Conservation (phyloP, 805 yeast genomes). For the Zygosaccharomyces lentus region DNA sequence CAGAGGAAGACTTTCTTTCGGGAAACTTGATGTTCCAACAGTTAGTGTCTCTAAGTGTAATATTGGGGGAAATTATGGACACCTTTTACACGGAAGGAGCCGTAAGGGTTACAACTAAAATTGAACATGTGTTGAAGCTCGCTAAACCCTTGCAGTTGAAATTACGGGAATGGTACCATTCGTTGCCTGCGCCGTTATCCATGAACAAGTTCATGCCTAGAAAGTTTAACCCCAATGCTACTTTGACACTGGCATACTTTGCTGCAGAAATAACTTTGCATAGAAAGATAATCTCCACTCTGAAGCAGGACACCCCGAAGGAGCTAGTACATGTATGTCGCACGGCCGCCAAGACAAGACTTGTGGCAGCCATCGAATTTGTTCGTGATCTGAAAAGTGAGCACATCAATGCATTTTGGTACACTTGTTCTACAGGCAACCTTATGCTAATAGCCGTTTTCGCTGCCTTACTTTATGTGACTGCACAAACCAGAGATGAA, state of each 20-base stretch:
- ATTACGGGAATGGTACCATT: slow-evolving; percentile 72
- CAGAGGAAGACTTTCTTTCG: slow-evolving; percentile 55
- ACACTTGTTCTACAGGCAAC: slow-evolving; percentile 71
- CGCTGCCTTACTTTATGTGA: slow-evolving; percentile 73
- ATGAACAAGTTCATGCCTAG: slow-evolving; percentile 58
- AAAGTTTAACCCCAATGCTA: slow-evolving; percentile 68
- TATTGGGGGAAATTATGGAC: slow-evolving; percentile 66
- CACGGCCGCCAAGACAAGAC: slow-evolving; percentile 77
- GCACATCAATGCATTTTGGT: slow-evolving; percentile 88
- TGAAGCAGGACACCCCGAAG: slow-evolving; percentile 43
- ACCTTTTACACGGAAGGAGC: slow-evolving; percentile 70
- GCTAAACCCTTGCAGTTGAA: slow-evolving; percentile 81
- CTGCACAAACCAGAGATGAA: slow-evolving; percentile 61
- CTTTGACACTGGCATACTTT: slow-evolving; percentile 78
- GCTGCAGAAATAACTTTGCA: slow-evolving; percentile 87
- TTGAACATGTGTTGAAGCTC: slow-evolving; percentile 62
- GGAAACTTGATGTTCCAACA: slow-evolving; percentile 68
- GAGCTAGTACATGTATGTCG: slow-evolving; percentile 68
- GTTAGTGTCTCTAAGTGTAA: slow-evolving; percentile 60
- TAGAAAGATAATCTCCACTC: slow-evolving; percentile 61
- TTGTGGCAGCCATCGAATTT: slow-evolving; percentile 77
- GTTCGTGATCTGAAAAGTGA: slow-evolving; percentile 71
- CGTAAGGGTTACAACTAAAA: slow-evolving; percentile 48
- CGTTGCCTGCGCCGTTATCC: slow-evolving; percentile 59
- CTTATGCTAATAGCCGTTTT: slow-evolving; percentile 82